A percentile compares a stretch with the other conserved stretches of the same genome.
phyloP scores from a whole-genome alignment of 2,329 filamentous ascomycete genomes.

The Talaromyces funiculosus region DNA sequence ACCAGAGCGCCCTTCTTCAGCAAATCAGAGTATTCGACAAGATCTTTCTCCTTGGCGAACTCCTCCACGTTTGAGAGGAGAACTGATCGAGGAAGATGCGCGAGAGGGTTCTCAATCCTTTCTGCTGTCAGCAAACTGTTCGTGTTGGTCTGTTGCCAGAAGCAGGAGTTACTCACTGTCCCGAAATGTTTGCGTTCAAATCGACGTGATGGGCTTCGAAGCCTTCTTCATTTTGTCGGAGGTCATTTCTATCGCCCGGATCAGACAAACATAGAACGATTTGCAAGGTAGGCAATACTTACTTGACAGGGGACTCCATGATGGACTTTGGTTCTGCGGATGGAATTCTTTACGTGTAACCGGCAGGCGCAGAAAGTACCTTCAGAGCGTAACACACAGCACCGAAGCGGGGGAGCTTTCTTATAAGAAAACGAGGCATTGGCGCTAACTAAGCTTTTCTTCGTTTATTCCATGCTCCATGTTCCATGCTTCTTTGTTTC shows the following conservation, averaged over 20 bases:
- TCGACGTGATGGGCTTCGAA: not conserved
- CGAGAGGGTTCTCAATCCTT: constrained; percentile 45
- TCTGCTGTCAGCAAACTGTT: not conserved
- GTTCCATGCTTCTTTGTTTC: not conserved
- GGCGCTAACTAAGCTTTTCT: not conserved
- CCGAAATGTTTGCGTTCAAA: not conserved
- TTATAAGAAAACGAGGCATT: not conserved
- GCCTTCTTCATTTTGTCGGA: not conserved
- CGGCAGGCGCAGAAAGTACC: not conserved
- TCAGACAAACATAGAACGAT: not conserved
- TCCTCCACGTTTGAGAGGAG: constrained; percentile 14
- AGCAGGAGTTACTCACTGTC: not conserved
- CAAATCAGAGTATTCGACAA: constrained; percentile 37
- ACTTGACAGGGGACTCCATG: not conserved
- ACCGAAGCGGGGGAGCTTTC: not conserved
- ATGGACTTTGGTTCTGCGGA: not conserved
- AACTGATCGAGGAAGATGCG: constrained; percentile 36
- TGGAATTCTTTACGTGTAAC: not conserved
- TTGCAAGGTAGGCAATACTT: not conserved
- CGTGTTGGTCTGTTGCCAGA: not conserved
- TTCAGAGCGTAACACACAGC: not conserved
- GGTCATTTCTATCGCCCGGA: not conserved
- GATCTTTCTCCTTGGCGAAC: constrained; percentile 37
- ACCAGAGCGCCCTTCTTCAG: constrained; percentile 47
- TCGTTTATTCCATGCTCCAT: not conserved